Evolutionary conservation across 352 stramenopile species (phyloP), one percentile per base, ranked within the genome.

Genomic region (Phytophthora cactorum): DNA sequence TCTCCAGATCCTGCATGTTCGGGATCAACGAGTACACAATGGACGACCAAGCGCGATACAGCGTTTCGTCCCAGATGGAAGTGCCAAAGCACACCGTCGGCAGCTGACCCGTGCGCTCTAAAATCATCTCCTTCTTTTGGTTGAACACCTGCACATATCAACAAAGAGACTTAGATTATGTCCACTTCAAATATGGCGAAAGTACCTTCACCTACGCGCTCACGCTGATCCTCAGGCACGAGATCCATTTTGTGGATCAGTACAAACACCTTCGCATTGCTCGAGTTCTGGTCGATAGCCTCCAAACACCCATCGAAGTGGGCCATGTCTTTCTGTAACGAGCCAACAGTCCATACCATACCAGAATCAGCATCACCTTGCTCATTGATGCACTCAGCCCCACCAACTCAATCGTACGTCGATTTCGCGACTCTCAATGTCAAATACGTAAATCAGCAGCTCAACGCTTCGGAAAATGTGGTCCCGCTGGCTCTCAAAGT

Each of bases 191-290:
- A 41, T 22, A 25, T 8, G 10, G 8, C 41, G 55, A 41, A 15
- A 47, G 22, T 52, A n/a, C 59, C 7, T 25, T 17, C n/a, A 82
- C 79, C 43, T 79, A 91, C 82, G 36, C 82, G 81, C 45, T 96
- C 85, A 52, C 87, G 86, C 68, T 95, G 84, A 41, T 93, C 81
- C 50, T 95, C 89, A 0, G 85, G 85, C 41, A 99, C 96, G 8
- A 99, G 84, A 88, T 99, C 98, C 97, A 99, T 99, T 84, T 99
- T 99, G 86, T 99, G 98, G 54, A 99, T 97, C 22, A 99, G 86
- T 49, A 99, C 96, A 76, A 99, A 99, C 46, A 99, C 96, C 53
- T 97, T 95, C n/a, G 97, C 96, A 73, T 99, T 98, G 43, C 96
- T 98, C 43, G 93, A 99, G 86, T 99, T 99, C 64, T 99, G 94